Evolutionary conservation across 108 stramenopile genomes (phyloP).

Genomic region (Cylindrotheca closterium): DNA sequence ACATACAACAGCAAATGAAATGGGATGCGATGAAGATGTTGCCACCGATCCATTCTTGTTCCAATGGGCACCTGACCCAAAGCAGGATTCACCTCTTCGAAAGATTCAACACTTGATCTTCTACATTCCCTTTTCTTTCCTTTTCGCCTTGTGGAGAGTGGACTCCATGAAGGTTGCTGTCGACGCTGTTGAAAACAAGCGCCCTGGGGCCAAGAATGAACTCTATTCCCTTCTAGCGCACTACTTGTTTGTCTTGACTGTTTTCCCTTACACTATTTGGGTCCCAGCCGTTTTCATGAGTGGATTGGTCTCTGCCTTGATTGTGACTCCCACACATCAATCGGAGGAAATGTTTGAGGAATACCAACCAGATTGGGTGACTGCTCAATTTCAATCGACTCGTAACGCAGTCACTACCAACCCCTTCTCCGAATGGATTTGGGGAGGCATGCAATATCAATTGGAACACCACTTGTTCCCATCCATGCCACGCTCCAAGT

Average conservation of each 20-base stretch:
- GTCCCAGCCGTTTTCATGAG: conserved; percentile 83
- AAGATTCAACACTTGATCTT: conserved; percentile 90
- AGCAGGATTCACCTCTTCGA: conserved; percentile 81
- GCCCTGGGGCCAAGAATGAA: conserved; percentile 73
- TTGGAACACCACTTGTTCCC: conserved; percentile 97
- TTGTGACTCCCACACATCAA: conserved; percentile 94
- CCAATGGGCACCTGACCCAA: conserved; percentile 82
- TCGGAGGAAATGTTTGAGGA: conserved; percentile 88
- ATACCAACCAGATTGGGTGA: conserved; percentile 87
- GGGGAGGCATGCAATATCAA: conserved; percentile 97
- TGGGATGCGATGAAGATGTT: conserved; percentile 92
- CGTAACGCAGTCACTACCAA: conserved; percentile 87
- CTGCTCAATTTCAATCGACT: conserved; percentile 89
- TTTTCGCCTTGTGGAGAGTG: conserved; percentile 87
- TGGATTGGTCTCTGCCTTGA: conserved; percentile 87
- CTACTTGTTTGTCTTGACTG: conserved; percentile 66
- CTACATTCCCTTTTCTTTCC: conserved; percentile 81
- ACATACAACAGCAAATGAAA: conserved; percentile 90
- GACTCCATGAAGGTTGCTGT: conserved; percentile 83
- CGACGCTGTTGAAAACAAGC: conserved; percentile 63
- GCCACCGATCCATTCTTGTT: conserved; percentile 90
- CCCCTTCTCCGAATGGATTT: conserved; percentile 88
- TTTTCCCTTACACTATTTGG: conserved; percentile 80
- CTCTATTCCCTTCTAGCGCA: conserved; percentile 70
- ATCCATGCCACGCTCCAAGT: conserved; percentile 89